Base-by-base conservation (phyloP, 192 early-diverging fungal genomes). In the Coemansia sp. region DNA sequence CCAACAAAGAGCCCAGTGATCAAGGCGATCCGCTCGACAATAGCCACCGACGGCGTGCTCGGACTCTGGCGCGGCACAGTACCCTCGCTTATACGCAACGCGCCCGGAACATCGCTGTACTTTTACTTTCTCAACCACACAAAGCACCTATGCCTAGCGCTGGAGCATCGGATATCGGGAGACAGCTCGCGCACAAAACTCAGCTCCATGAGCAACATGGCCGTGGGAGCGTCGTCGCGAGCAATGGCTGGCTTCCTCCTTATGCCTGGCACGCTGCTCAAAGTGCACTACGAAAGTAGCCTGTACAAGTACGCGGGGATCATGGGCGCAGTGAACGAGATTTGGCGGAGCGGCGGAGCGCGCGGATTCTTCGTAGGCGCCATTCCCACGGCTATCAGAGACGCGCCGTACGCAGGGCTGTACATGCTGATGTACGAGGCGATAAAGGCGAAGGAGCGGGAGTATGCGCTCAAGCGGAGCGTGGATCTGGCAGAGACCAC, bases 211-310 rank as follows among this genome's bases (percentile, higher is more conserved):
- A 86, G 89, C 62, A 93, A 91, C 71, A 60, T 93, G 71, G 59
- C 89, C 9, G 85, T 89, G 2, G 91, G 91, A 20, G 86, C 86
- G 15, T 75, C 85, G 32, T 88, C 91, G 20, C 74, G 91, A 42
- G 89, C 85, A 10, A 66, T 90, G 9, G 88, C 92, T 23, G 95
- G 95, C 7, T 89, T 95, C 62, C 59, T 94, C 0, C 84, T 95
- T 81, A 97, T 97, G 95, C 95, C 95, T 0, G 87, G 93, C n/a
- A 93, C 93, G 0, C 89, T 95, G 36, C 84, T 97, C 57, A 97
- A 97, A 81, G 89, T 94, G 40, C 85, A 93, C 57, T 95, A 88
- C 62, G 95, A 96, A 88, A 94, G 92, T 72, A 91, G 89, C 38
- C 76, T 93, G 48, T 95, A 95, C 69, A 87, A 83, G 59, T 94